Evolutionary conservation across 2,329 filamentous ascomycete species (phyloP), one percentile per base, ranked within the genome.

Genomic region (Diplodia seriata): DNA sequence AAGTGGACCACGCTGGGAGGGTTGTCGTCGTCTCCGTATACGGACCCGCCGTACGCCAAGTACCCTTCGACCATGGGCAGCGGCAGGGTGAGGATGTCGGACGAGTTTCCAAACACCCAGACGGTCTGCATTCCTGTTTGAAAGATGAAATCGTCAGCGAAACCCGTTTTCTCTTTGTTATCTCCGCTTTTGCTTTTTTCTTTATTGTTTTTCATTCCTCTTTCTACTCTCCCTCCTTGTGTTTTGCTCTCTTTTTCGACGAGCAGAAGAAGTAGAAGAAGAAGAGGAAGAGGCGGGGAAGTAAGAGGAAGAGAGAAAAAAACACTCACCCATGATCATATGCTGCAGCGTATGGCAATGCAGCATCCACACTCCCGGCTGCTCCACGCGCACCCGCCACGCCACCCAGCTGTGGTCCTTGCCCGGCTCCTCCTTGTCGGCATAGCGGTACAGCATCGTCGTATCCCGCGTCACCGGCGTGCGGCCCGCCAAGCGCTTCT

Each of bases 341-440:
- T 89, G 87, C 66, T 84, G 82, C 61, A 85, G 70, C 18, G 85
- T 82, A 73, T 89, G 87, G 70, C 87, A 89, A 74, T 89, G 87
- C 70, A 89, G 78, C 85, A 89, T 85, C 86, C 86, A 89, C 3
- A 85, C 85, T 0, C 87, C 87, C 0, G 83, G 75, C 67, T 83
- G 76, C 9, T 76, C 78, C 0, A 88, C 83, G 3, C 85, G 78
- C 0, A 89, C 75, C 11, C 88, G 79, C 88, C 87, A 90, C 0
- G 82, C 87, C 23, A 87, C 79, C 88, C 88, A 90, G 0, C 87
- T 86, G 0, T 81, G 79, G 1, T 80, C 81, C 6, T 78, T 73
- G 4, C 81, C 76, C 0, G 81, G 74, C 2, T 70, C 70, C 0
- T 81, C 82, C 29, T 79, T 79, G 3, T 76, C 70, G 0, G 74